Base-by-base conservation (phyloP, 1,284 basidiomycete species). In the Caloboletus firmus region DNA sequence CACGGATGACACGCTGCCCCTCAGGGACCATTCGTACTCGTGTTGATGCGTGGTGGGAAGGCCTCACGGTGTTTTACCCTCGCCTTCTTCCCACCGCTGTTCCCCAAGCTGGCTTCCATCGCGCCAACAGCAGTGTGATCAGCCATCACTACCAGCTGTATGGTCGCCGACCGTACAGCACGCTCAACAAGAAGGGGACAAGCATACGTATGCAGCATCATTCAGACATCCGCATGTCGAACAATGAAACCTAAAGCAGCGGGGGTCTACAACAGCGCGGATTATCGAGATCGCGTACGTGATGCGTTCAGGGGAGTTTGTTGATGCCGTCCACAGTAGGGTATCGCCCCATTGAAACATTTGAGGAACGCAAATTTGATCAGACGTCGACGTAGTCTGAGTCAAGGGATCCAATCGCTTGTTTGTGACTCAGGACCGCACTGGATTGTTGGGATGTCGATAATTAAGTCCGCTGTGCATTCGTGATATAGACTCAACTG, bases 351-450 rank as follows among this genome's bases (percentile, higher is more conserved):
- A 65, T 84, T 80, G 50, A 84, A 62, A 57, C 83, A 81, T 76
- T 87, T 85, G 83, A 90, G 89, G 73, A 89, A 87, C 11, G 76
- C 79, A 63, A 85, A 85, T 45, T 72, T 71, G 51, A 62, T 74
- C 9, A 85, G 82, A 87, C 73, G 76, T 79, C 7, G 80, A 74
- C 3, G 72, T 75, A 18, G 81, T 84, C 64, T 80, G 76, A 51
- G 73, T 72, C 40, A 82, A 66, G 22, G 76, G 68, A 41, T 67
- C 64, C 58, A 89, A 70, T 45, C 24, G 6, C 56, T 63, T 45
- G 71, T 89, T 80, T 60, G 88, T 75, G 47, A 83, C 80, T 89
- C 86, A 15, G 81, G 79, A 70, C 88, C 85, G 4, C 84, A 85
- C 43, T 76, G 64, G 26, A 28, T 59, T 82, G 78, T 67, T 89